These are phyloP conservation scores for Isatis lusitanica DNA, from an alignment of 441 rosid genomes.

Conservation along the genomic window DNA sequence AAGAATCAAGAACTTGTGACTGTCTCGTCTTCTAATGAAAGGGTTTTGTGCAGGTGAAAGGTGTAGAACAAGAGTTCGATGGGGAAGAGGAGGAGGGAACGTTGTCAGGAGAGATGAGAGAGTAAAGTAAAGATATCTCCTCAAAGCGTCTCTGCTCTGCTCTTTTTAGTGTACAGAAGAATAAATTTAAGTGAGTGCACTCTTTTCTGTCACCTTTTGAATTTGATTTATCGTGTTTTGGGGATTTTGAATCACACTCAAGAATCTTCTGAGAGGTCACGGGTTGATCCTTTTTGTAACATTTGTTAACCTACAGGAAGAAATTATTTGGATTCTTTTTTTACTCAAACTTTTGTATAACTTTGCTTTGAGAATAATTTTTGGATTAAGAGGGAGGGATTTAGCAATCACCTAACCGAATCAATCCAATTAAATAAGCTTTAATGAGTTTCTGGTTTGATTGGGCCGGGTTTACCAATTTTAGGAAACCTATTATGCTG, in stretches of 20 bases:
- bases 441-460: too few species aligned
- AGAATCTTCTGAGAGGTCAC: neutral
- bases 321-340: neutral
- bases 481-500: too few species aligned
- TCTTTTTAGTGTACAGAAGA: slow-evolving; percentile 25
- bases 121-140: neutral
- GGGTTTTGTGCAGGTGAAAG: slow-evolving; percentile 54
- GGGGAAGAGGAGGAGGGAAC: slow-evolving; percentile 57
- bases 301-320: neutral
- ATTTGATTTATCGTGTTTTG: neutral
- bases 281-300: slow-evolving; percentile 20
- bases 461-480: too few species aligned
- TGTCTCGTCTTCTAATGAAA: slow-evolving; percentile 1
- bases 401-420: too few species aligned
- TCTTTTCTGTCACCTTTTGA: slow-evolving; percentile 4
- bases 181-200: slow-evolving; percentile 13
- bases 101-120: slow-evolving; percentile 51
- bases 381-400: too few species aligned
- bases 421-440: too few species aligned
- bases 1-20: neutral
- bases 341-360: neutral
- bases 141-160: slow-evolving; percentile 12
- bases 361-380: neutral
- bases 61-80: slow-evolving; percentile 84
- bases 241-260: neutral